Evolutionary conservation across 371 early-diverging fungal genomes (phyloP).

Genomic region (Capillidium rhysosporum): DNA sequence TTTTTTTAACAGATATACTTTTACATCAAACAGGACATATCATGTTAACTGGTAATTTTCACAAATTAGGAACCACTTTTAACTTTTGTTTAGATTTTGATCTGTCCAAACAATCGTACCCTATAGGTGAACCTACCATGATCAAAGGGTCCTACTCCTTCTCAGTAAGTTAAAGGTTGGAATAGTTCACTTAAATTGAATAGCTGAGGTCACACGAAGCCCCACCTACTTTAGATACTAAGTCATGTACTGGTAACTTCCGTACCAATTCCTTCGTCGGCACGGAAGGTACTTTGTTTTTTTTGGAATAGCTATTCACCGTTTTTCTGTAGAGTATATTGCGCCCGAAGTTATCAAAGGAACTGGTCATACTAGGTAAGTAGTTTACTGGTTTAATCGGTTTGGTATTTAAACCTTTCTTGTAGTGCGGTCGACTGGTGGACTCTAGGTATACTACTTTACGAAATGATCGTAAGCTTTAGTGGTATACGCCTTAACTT

Average conservation of each 20-base stretch:
- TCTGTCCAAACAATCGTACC: constrained; percentile 69
- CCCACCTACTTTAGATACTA: constrained; percentile 60
- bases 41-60: constrained; percentile 47
- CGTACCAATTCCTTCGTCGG: constrained; percentile 94
- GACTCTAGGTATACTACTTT: constrained; percentile 92
- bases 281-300: constrained; percentile 46
- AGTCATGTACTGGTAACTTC: constrained; percentile 59
- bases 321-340: background rate
- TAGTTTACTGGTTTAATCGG: background rate
- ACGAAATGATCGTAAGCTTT: constrained; percentile 72
- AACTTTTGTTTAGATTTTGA: constrained; percentile 50
- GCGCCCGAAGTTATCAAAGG: constrained; percentile 48
- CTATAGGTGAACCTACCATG: constrained; percentile 52
- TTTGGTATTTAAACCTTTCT: background rate
- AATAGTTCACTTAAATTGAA: background rate
- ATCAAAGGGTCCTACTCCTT: constrained; percentile 24
- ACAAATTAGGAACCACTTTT: background rate
- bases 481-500: background rate
- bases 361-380: constrained; percentile 57
- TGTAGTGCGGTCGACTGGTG: constrained; percentile 95
- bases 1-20: constrained; percentile 45
- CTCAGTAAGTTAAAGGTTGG: constrained; percentile 13
- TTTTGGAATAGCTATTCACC: background rate
- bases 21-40: constrained; percentile 88
- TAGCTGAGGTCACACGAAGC: constrained; percentile 8